Evolutionary conservation across 2,329 filamentous ascomycete species (phyloP).

Genomic region (Grosmannia penicillata): DNA sequence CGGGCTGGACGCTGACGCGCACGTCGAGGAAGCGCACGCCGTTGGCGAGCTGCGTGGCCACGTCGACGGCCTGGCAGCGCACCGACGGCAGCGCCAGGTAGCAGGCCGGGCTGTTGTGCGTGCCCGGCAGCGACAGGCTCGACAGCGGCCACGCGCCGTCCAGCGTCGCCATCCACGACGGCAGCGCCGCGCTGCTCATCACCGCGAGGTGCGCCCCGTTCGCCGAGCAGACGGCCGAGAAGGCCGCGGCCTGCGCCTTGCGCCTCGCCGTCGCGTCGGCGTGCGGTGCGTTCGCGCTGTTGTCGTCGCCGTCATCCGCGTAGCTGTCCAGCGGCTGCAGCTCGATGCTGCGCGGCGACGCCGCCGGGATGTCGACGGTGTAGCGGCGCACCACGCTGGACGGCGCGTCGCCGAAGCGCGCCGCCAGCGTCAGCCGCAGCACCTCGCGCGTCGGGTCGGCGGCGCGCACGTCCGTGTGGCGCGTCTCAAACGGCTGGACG

Average conservation of each 20-base stretch:
- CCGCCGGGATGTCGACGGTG: slow-evolving; percentile 56
- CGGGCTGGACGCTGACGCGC: slow-evolving; percentile 41
- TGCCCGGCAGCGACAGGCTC: slow-evolving; percentile 79
- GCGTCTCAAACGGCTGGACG: slow-evolving; percentile 55
- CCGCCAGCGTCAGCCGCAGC: slow-evolving; percentile 58
- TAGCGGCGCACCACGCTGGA: slow-evolving; percentile 32
- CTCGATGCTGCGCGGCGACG: slow-evolving; percentile 40
- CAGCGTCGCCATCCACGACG: slow-evolving; percentile 70
- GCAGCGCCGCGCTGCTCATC: slow-evolving; percentile 54
- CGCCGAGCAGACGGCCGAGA: slow-evolving; percentile 53
- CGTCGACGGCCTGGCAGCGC: slow-evolving; percentile 72
- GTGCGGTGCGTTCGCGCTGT: background rate
- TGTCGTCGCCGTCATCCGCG: too few species aligned
- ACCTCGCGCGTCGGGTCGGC: slow-evolving; percentile 47
- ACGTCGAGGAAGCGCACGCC: slow-evolving; percentile 93
- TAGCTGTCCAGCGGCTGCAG: slow-evolving; percentile 45
- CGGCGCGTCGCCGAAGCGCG: slow-evolving; percentile 19
- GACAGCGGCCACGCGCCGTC: slow-evolving; percentile 59
- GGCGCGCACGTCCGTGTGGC: slow-evolving; percentile 45
- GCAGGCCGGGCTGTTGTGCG: slow-evolving; percentile 84
- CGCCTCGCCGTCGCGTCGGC: too few species aligned
- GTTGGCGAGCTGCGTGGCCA: slow-evolving; percentile 67
- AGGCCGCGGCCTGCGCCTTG: slow-evolving; percentile 27
- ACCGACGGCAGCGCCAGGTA: slow-evolving; percentile 80
- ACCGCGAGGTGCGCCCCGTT: slow-evolving; percentile 43